A percentile compares a stretch with the other conserved stretches of the same genome.
Evolutionary conservation across 768 basidiomycete genomes (phyloP).

Genomic region (Mycena rebaudengoi): DNA sequence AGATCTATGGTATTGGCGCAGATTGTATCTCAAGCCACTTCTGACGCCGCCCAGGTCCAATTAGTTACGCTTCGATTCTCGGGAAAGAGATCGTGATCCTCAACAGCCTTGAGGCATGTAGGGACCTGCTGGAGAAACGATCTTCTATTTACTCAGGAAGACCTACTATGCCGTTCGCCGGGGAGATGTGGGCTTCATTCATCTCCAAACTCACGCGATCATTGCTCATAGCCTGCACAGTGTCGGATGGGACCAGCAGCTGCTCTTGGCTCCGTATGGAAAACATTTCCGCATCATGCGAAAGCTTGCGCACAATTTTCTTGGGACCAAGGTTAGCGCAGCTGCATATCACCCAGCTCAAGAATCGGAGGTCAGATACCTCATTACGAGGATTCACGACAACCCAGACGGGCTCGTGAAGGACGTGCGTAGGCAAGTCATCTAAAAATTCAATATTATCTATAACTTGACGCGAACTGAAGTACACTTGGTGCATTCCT

Average conservation of each 20-base stretch:
- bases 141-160: not conserved
- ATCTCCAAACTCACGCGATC: too few species aligned
- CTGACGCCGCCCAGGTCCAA: too few species aligned
- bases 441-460: too few species aligned
- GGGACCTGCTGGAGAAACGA: not conserved
- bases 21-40: not conserved
- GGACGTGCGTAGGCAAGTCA: not conserved
- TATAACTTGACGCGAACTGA: not conserved
- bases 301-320: too few species aligned
- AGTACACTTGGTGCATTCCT: not conserved
- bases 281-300: not conserved
- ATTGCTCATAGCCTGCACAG: too few species aligned
- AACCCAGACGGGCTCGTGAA: not conserved
- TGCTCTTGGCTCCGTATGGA: not conserved
- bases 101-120: too few species aligned
- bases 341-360: not conserved
- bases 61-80: too few species aligned
- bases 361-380: not conserved
- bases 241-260: constrained; percentile 1
- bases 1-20: not conserved
- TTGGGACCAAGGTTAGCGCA: too few species aligned
- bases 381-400: not conserved
- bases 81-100: too few species aligned
- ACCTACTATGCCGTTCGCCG: not conserved
- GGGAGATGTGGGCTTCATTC: not conserved